Evolutionary conservation across 169 alveolate genomes (phyloP).

Genomic region (Eimeria tenella): DNA sequence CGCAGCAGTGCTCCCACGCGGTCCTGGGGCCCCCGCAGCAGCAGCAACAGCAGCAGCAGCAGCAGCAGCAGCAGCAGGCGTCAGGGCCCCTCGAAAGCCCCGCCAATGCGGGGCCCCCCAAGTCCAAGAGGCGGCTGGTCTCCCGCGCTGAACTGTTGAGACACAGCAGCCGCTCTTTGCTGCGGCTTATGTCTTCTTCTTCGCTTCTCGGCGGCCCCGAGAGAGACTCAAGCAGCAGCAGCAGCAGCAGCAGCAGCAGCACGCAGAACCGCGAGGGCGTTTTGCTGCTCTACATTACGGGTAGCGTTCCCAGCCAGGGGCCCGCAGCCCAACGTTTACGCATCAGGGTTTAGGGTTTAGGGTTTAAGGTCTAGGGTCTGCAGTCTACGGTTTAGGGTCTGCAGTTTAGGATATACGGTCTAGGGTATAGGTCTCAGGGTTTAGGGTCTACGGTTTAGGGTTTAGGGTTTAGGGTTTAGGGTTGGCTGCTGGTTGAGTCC

Average conservation of each 20-base stretch:
- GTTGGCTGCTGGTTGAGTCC: background rate
- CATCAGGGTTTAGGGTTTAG: conserved; percentile 21
- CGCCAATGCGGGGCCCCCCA: background rate
- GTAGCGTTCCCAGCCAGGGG: no score
- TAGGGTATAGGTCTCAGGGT: background rate
- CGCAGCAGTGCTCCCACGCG: no score
- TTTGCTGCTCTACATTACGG: conserved; percentile 29
- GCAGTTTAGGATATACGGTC: background rate
- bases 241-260: conserved; percentile 9
- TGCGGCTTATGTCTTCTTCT: background rate
- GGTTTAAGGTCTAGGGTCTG: background rate
- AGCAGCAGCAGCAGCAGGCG: conserved; percentile 30
- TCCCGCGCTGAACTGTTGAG: background rate
- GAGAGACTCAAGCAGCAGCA: background rate
- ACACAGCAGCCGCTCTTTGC: conserved; percentile 15
- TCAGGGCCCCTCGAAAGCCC: background rate
- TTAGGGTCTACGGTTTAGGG: conserved; percentile 15
- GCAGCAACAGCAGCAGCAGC: conserved; percentile 22
- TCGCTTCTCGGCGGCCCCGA: background rate
- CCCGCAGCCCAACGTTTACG: background rate
- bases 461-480: background rate
- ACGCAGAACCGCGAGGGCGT: background rate
- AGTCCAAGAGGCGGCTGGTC: background rate
- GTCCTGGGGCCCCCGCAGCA: background rate
- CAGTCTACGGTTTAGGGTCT: background rate